phyloP scores from a whole-genome alignment of 2,329 filamentous ascomycete genomes.

The Aspergillus latus region DNA sequence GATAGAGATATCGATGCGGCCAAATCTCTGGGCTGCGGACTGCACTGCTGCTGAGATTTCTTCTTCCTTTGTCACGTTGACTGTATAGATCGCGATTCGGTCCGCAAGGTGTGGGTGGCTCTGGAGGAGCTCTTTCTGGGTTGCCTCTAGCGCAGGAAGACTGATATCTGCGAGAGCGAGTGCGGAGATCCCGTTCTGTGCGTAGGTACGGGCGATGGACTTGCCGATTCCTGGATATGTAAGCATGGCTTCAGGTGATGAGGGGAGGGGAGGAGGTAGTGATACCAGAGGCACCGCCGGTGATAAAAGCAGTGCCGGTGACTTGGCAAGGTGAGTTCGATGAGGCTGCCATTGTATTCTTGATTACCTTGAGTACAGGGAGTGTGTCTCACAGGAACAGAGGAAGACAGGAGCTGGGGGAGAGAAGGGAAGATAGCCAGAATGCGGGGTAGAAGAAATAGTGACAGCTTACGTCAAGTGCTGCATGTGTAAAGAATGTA shows the following conservation, averaged over 20 bases:
- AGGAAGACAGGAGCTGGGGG: no score
- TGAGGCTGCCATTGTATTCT: neutral
- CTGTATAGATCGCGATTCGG: slow-evolving; percentile 41
- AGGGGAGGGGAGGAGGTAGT: neutral
- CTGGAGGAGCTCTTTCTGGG: slow-evolving; percentile 30
- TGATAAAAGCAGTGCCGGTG: slow-evolving; percentile 30
- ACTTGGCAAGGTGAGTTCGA: slow-evolving; percentile 15
- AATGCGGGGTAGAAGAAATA: no score
- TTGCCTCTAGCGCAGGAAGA: slow-evolving; percentile 36
- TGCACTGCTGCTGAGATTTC: slow-evolving; percentile 48
- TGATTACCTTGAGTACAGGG: no score
- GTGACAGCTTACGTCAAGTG: no score
- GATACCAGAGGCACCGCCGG: slow-evolving; percentile 26
- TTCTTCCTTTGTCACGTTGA: slow-evolving; percentile 49
- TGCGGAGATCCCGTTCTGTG: slow-evolving; percentile 47
- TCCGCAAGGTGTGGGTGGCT: slow-evolving; percentile 39
- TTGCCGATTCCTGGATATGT: slow-evolving; percentile 50
- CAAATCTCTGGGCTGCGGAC: slow-evolving; percentile 48
- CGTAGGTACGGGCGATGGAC: slow-evolving; percentile 51
- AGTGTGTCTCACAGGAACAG: no score
- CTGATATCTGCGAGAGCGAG: slow-evolving; percentile 55
- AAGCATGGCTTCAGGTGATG: neutral
- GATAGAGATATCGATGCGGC: slow-evolving; percentile 56
- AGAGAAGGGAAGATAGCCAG: no score
- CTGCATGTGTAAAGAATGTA: no score